Evolutionary conservation across 495 filamentous ascomycete genomes (phyloP).

Genomic region (Aspergillus hancockii): DNA sequence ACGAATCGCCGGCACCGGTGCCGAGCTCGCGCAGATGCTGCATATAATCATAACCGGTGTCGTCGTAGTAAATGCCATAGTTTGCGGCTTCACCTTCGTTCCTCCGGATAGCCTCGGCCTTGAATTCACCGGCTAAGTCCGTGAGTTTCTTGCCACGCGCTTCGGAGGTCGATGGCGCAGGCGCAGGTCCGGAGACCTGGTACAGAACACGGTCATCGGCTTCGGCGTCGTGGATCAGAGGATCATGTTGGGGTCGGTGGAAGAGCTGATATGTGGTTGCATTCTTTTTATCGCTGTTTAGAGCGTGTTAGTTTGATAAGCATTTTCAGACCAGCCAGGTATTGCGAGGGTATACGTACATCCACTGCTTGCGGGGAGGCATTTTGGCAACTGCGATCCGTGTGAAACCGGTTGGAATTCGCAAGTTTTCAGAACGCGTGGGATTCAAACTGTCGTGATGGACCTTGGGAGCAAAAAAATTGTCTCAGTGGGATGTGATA

Average conservation of each 20-base stretch:
- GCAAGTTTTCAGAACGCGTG: not conserved
- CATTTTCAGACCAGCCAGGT: not conserved
- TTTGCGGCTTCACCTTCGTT: conserved; percentile 97
- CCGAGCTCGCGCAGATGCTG: conserved; percentile 93
- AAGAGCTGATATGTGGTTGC: conserved; percentile 91
- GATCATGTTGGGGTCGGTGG: conserved; percentile 95
- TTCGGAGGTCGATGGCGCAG: conserved; percentile 28
- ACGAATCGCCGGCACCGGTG: conserved; percentile 57
- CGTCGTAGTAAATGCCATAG: conserved; percentile 85
- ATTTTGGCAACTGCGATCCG: conserved; percentile 47
- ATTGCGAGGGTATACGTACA: conserved; percentile 56
- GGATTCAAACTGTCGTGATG: not conserved
- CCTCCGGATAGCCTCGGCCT: conserved; percentile 62
- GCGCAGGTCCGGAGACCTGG: conserved; percentile 39
- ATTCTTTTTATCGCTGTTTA: conserved; percentile 83
- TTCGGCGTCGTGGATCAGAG: conserved; percentile 81
- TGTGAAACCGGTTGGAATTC: not conserved
- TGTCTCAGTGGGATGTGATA: conserved; percentile 37
- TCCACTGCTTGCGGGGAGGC: conserved; percentile 80
- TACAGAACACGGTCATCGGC: conserved; percentile 82
- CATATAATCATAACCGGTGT: conserved; percentile 98
- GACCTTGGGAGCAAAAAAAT: conserved; percentile 6
- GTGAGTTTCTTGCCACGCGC: conserved; percentile 52
- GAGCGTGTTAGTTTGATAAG: conserved; percentile 1
- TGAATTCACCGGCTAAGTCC: conserved; percentile 79